phyloP scores from a whole-genome alignment of 305 asterid species.

The Fraxinus velutina region DNA sequence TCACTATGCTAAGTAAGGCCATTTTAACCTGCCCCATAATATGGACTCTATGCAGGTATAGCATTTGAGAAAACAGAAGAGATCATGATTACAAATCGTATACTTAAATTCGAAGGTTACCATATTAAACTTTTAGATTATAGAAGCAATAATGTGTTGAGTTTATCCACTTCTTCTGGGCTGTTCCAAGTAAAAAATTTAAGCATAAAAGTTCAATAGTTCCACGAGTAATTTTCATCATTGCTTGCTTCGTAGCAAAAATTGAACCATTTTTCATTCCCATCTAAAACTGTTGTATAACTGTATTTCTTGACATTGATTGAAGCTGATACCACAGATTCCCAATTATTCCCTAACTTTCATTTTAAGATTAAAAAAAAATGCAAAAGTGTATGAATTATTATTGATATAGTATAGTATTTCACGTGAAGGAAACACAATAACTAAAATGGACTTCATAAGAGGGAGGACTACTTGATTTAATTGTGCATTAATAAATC shows the following conservation, averaged over 20 bases:
- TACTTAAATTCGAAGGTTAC: background rate
- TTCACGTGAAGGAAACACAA: background rate
- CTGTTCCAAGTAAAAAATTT: background rate
- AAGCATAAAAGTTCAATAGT: background rate
- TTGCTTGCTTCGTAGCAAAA: conserved; percentile 1
- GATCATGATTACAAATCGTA: background rate
- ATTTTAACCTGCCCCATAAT: background rate
- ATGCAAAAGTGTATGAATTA: background rate
- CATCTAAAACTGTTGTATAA: background rate
- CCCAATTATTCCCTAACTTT: background rate
- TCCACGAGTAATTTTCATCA: background rate
- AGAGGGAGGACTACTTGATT: background rate
- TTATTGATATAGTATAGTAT: background rate
- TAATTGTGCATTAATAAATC: background rate
- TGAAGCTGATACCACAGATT: conserved; percentile 2
- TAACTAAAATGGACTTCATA: background rate
- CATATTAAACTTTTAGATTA: background rate
- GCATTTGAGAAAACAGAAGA: background rate
- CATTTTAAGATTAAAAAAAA: background rate
- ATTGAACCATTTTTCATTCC: background rate
- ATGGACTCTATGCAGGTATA: background rate
- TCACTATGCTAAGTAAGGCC: background rate
- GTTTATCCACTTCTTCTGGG: conserved; percentile 2
- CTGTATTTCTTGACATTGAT: background rate
- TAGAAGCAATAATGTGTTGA: background rate